Evolutionary conservation across 2,329 filamentous ascomycete genomes (phyloP).

Genomic region (Xylariaceae sp.): DNA sequence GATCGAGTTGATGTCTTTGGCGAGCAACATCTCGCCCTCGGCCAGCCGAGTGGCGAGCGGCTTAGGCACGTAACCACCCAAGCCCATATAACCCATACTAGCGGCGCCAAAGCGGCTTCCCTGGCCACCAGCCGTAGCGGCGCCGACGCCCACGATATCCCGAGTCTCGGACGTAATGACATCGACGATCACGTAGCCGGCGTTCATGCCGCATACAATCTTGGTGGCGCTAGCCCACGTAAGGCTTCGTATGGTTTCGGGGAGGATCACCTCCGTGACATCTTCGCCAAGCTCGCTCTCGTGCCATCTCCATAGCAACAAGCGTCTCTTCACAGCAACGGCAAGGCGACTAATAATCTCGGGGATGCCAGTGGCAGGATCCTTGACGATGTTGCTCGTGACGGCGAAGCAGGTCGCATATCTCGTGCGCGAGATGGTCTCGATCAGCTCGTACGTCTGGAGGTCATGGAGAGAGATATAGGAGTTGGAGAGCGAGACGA

Average conservation of each 20-base stretch:
- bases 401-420: conserved; percentile 88
- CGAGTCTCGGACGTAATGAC: conserved; percentile 66
- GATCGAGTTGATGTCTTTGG: conserved; percentile 94
- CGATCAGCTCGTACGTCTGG: conserved; percentile 74
- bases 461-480: conserved; percentile 87
- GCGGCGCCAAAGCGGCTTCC: conserved; percentile 75
- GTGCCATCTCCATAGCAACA: conserved; percentile 92
- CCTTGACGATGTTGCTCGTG: conserved; percentile 92
- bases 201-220: conserved; percentile 84
- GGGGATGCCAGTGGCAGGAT: conserved; percentile 77
- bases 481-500: conserved; percentile 86
- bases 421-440: conserved; percentile 74
- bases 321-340: conserved; percentile 84
- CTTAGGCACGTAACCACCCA: conserved; percentile 85
- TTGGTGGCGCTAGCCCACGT: conserved; percentile 88
- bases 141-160: conserved; percentile 74
- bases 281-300: conserved; percentile 80
- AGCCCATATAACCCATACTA: conserved; percentile 94
- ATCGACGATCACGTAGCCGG: conserved; percentile 85
- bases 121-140: conserved; percentile 56
- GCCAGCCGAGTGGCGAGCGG: conserved; percentile 78
- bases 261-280: conserved; percentile 68
- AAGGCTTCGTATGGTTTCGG: conserved; percentile 79
- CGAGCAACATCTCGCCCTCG: conserved; percentile 81
- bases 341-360: conserved; percentile 89